Evolutionary conservation across 2,329 filamentous ascomycete genomes (phyloP), one percentile per base, ranked within the genome.

Genomic region (Cadophora luteo-olivacea): DNA sequence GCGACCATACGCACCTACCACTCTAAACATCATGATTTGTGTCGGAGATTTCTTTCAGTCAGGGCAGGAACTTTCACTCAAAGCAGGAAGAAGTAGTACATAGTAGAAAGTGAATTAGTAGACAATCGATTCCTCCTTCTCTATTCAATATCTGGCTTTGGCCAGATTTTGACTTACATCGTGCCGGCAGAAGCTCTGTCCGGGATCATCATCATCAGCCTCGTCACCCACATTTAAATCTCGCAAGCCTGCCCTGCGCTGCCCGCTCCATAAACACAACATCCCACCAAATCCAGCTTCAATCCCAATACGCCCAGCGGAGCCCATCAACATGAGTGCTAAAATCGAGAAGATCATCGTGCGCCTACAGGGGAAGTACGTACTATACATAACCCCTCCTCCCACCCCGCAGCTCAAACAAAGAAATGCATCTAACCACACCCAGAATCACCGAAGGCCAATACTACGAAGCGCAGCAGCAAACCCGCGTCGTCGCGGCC

Each of bases 401-500:
- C n/a, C 45, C n/a, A 11, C 11, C 3, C 24, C 24, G 16, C 22
- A 19, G 8, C 16, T 19, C 41, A 36, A 48, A 22, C 55, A 51
- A 38, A 38, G 19, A 64, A 33, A 36, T 2, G 38, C 57, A 24
- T 19, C 54, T 75, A 68, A 71, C 45, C n/a, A 16, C 52, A 55
- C 41, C 29, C 75, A 92, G 93, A 81, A 97, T 97, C 81, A 85
- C 89, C 74, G 93, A 97, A 81, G 95, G 94, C 77, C 91, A 96
- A 79, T 97, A 89, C 86, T 99, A 99, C 84, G 96, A 99, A 86
- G 96, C 96, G 68, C 95, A 98, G 82, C 96, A 99, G 81, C 96
- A 99, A 84, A 93, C 97, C 73, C 93, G 96, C 71, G 94, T 97
- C 65, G 95, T 97, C 74, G 94, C 94, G 70, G 91, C 93, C 49